Percentiles rank a stretch among this genome's conserved stretches.
Evolutionary conservation across 345 rosid genomes (phyloP).

Genomic region (Euphorbia pulcherrima): DNA sequence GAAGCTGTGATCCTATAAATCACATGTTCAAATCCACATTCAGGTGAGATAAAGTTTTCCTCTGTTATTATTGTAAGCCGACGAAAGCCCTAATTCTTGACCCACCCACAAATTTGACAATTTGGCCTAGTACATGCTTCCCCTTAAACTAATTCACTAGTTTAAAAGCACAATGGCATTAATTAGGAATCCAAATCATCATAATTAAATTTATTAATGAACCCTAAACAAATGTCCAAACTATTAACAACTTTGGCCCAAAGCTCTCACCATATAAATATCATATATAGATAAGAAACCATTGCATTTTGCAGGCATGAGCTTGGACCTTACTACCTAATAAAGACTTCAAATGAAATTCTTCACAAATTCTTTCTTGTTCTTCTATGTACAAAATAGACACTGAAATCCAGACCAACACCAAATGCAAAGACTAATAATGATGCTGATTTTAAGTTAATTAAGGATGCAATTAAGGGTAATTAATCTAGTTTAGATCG

Average conservation of each 20-base stretch:
- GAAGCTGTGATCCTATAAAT: no score
- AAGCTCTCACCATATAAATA: conserved; percentile 18
- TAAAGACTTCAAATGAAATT: conserved; percentile 37
- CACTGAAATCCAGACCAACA: conserved; percentile 37
- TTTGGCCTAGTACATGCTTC: no score
- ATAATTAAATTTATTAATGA: conserved; percentile 28
- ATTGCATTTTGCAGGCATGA: no score
- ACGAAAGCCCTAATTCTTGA: no score
- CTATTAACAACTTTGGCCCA: conserved; percentile 41
- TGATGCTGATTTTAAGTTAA: conserved; percentile 10
- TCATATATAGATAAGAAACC: background rate
- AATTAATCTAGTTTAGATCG: conserved; percentile 51
- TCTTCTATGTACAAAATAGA: conserved; percentile 47
- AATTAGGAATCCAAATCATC: conserved; percentile 14
- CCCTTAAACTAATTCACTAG: no score
- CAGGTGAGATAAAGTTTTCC: no score
- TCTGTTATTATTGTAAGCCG: no score
- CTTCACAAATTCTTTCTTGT: conserved; percentile 39
- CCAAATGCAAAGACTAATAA: conserved; percentile 29
- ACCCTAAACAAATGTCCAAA: conserved; percentile 31
- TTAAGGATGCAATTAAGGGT: background rate
- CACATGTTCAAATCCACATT: no score
- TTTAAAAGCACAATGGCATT: background rate
- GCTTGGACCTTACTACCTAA: conserved; percentile 36
- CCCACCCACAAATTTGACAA: no score